Evolutionary conservation across 768 basidiomycete genomes (phyloP), one percentile per base, ranked within the genome.

Genomic region (Mycena galopus): DNA sequence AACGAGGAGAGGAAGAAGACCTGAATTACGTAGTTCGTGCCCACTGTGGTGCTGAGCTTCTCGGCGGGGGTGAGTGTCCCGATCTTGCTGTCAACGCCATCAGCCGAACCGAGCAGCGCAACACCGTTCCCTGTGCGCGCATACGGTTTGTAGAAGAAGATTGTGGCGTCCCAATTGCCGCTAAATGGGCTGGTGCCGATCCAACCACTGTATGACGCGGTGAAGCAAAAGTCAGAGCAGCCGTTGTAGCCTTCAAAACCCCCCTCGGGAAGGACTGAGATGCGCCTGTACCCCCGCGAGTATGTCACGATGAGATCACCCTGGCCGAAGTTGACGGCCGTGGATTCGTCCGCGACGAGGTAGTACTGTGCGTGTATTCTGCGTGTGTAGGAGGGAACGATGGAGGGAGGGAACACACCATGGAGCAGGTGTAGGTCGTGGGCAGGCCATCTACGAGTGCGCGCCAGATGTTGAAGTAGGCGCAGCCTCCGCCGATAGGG

Each of bases 381-480:
- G 14, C 10, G 50, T 39, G 17, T 37, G 33, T 30, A 8, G 39
- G 35, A 19, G 17, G 61, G 58, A n/a, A 7, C 21, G 25, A 27
- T 11, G 51, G 3, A 57, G 14, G 29, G 42, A 12, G 32, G 32
- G 12, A 30, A 25, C 84, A 65, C 66, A 87, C 87, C 82, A 87
- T 83, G 71, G 84, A 83, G 79, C 87, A 88, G 42, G 85, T 84
- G 78, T 87, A 87, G 0, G 86, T 86, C 11, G 85, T 87, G 1
- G 87, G 86, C 23, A 75, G 69, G 17, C 85, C 86, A 67, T 85
- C 76, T 1, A 87, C 85, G 33, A 87, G 78, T 12, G 86, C 87
- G 39, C 86, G 84, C 86, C 86, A 88, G 78, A 88, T 87, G 73
- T 88, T 88, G 80, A 88, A 86, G 80, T 83, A 88, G 33, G 84